A percentile compares a stretch with the other conserved stretches of the same genome.
phyloP scores from a whole-genome alignment of 108 stramenopile species.

The Cyclotella cryptica region DNA sequence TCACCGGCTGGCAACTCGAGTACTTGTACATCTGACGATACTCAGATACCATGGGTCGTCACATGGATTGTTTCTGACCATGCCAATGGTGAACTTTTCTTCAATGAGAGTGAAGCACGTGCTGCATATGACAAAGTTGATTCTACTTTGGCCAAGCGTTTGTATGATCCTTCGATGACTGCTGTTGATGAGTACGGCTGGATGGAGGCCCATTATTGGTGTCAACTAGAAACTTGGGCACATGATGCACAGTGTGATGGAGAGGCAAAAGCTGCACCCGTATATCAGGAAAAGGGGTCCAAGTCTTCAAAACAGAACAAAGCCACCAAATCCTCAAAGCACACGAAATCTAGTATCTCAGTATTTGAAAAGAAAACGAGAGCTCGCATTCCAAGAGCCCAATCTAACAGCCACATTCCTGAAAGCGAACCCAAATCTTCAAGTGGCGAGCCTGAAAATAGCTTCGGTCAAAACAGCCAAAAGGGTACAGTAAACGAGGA shows the following conservation, averaged over 20 bases:
- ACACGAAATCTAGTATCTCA: not conserved
- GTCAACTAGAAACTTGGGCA: conserved; percentile 4
- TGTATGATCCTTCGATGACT: not conserved
- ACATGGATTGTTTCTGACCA: conserved; percentile 1
- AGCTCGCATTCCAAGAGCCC: not conserved
- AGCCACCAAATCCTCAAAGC: not conserved
- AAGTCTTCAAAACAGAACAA: not conserved
- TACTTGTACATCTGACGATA: not conserved
- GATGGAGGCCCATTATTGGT: not conserved
- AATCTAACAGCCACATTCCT: not conserved
- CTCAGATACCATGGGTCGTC: conserved; percentile 4
- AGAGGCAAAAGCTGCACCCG: not conserved
- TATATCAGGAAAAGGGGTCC: too few relatives aligned
- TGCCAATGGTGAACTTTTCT: not conserved
- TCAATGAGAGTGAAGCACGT: not conserved
- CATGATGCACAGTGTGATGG: conserved; percentile 1
- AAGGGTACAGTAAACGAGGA: conserved; percentile 2
- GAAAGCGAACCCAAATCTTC: not conserved
- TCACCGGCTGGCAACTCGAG: not conserved
- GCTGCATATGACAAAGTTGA: not conserved
- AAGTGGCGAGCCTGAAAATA: conserved; percentile 20
- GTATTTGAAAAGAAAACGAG: not conserved
- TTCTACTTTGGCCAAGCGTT: conserved; percentile 1
- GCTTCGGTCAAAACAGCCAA: conserved; percentile 18
- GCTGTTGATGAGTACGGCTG: not conserved